These are phyloP conservation scores for Capsicum rhomboideum DNA, from an alignment of 257 asterid species.

Conservation along the genomic window DNA sequence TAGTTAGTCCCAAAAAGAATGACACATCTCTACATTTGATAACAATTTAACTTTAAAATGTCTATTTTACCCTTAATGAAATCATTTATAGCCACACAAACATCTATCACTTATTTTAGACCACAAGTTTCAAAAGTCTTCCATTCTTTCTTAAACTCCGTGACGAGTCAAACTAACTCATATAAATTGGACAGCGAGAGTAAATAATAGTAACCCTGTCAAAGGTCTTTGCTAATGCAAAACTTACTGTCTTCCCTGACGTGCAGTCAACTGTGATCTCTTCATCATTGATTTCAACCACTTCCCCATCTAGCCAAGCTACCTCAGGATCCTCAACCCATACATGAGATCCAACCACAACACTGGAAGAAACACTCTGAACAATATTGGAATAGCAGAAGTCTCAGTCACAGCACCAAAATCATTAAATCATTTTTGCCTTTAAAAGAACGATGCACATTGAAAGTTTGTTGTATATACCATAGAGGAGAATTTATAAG, in stretches of 20 bases:
- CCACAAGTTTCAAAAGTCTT: too few relatives aligned
- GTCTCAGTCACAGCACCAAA: background rate
- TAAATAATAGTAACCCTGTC: background rate
- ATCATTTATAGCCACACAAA: too few relatives aligned
- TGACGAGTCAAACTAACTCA: too few relatives aligned
- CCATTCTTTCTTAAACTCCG: too few relatives aligned
- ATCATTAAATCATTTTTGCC: background rate
- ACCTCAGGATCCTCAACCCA: slow-evolving; percentile 90
- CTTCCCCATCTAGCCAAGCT: slow-evolving; percentile 91
- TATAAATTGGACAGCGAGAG: too few relatives aligned
- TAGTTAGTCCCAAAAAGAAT: too few relatives aligned
- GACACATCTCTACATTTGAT: too few relatives aligned
- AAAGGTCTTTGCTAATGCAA: background rate
- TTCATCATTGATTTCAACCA: slow-evolving; percentile 52
- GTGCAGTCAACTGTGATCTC: slow-evolving; percentile 55
- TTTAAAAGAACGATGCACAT: background rate
- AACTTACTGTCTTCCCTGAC: slow-evolving; percentile 68
- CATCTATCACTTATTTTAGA: too few relatives aligned
- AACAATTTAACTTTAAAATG: too few relatives aligned
- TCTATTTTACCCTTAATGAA: too few relatives aligned
- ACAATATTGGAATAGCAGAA: slow-evolving; percentile 8
- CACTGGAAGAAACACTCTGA: slow-evolving; percentile 56
- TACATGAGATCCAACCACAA: slow-evolving; percentile 81
- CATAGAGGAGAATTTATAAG: background rate
- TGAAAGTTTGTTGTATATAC: background rate